phyloP scores from a whole-genome alignment of 352 stramenopile genomes.

The Pythium insidiosum region DNA sequence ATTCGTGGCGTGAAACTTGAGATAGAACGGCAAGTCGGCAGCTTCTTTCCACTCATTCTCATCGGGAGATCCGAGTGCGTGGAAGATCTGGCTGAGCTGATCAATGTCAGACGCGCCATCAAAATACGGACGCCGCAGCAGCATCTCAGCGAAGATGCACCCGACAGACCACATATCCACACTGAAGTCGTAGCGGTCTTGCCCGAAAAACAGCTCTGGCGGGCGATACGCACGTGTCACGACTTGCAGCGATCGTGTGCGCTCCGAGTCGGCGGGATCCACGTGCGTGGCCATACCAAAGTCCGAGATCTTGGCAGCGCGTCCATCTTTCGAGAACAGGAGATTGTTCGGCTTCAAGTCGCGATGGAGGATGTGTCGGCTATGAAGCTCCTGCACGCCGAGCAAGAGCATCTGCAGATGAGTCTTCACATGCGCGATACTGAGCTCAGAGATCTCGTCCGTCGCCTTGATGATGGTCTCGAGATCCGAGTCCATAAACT shows the following conservation, averaged over 20 bases:
- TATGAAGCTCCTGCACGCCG: slow-evolving; percentile 53
- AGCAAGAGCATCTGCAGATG: slow-evolving; percentile 63
- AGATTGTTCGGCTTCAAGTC: slow-evolving; percentile 83
- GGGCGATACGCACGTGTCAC: slow-evolving; percentile 65
- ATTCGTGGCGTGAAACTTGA: slow-evolving; percentile 66
- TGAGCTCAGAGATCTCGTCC: slow-evolving; percentile 24
- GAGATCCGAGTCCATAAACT: slow-evolving; percentile 78
- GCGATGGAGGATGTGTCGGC: slow-evolving; percentile 51
- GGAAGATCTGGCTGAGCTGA: slow-evolving; percentile 70
- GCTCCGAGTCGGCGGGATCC: slow-evolving; percentile 1
- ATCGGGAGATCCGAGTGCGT: slow-evolving; percentile 40
- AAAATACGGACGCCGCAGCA: slow-evolving; percentile 48
- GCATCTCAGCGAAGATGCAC: slow-evolving; percentile 75
- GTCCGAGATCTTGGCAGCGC: slow-evolving; percentile 66
- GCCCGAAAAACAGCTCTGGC: slow-evolving; percentile 74
- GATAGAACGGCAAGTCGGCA: slow-evolving; percentile 52
- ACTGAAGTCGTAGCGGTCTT: slow-evolving; percentile 41
- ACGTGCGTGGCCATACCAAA: slow-evolving; percentile 67
- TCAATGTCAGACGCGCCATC: slow-evolving; percentile 74
- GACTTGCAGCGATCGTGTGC: slow-evolving; percentile 58
- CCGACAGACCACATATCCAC: slow-evolving; percentile 77
- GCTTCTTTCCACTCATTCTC: slow-evolving; percentile 57
- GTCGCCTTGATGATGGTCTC: slow-evolving; percentile 45
- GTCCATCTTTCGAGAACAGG: slow-evolving; percentile 33
- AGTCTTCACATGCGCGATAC: slow-evolving; percentile 47